A percentile compares a stretch with the other conserved stretches of the same genome.
Evolutionary conservation across 176 grass and related monocot genomes (phyloP).

Genomic region (Stipa capillata): DNA sequence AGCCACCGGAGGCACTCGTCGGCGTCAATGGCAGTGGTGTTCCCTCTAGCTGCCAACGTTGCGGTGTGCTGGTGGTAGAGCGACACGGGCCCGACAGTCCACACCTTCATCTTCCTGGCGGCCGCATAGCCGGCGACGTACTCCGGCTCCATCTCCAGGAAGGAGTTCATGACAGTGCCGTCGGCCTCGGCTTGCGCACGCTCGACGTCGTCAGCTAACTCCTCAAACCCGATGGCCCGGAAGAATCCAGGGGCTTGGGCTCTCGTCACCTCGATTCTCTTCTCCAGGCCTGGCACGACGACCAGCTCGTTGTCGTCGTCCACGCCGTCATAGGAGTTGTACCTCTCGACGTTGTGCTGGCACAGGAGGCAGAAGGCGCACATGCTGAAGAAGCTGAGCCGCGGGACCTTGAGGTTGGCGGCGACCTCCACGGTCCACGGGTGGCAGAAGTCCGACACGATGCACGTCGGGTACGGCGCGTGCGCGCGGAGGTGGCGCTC

Average conservation of each 20-base stretch:
- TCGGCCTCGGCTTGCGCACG: conserved; percentile 18
- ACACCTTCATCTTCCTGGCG: conserved; percentile 41
- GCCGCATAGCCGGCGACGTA: conserved; percentile 33
- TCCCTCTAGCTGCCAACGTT: conserved; percentile 6
- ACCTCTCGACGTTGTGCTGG: conserved; percentile 43
- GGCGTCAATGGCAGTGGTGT: conserved; percentile 4
- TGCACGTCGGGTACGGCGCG: conserved; percentile 38
- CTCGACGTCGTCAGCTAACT: neutral
- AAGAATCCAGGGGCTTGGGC: conserved; percentile 30
- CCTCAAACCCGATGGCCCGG: neutral
- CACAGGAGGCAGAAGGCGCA: conserved; percentile 48
- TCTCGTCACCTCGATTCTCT: conserved; percentile 39
- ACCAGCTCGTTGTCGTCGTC: conserved; percentile 20
- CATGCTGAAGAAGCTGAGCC: conserved; percentile 41
- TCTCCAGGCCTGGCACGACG: conserved; percentile 33
- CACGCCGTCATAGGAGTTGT: conserved; percentile 23
- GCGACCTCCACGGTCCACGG: conserved; percentile 44
- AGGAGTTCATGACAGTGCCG: conserved; percentile 53
- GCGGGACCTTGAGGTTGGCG: conserved; percentile 23
- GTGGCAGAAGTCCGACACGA: conserved; percentile 57
- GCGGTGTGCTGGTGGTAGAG: conserved; percentile 29
- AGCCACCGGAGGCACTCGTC: conserved; percentile 50
- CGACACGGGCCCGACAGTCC: conserved; percentile 47
- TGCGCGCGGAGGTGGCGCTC: conserved; percentile 25
- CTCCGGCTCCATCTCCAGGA: conserved; percentile 43